These are phyloP conservation scores for Tardiomyces digboiensis DNA, from an alignment of 1,139 yeast genomes.

Conservation along the genomic window DNA sequence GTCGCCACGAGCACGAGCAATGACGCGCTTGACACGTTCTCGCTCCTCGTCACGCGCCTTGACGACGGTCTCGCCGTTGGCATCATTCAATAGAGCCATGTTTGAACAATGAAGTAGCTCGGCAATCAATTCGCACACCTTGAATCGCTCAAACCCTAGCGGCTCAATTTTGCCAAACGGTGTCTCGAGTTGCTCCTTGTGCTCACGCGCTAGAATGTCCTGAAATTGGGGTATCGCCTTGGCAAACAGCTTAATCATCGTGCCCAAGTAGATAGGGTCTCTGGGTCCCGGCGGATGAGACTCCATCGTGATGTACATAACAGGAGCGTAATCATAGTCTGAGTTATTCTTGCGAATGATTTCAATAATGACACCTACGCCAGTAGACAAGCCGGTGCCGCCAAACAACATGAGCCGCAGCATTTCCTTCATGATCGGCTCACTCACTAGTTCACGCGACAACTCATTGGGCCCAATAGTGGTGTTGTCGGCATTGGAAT, in stretches of 20 bases:
- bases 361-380: constrained; percentile 94
- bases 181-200: constrained; percentile 40
- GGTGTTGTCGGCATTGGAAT: constrained; percentile 70
- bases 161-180: constrained; percentile 78
- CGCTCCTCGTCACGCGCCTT: constrained; percentile 66
- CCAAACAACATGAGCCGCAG: constrained; percentile 85
- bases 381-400: constrained; percentile 87
- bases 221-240: constrained; percentile 65
- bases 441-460: constrained; percentile 80
- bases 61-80: constrained; percentile 72
- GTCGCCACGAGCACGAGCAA: constrained; percentile 16
- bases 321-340: constrained; percentile 88
- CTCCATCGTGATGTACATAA: constrained; percentile 75
- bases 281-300: constrained; percentile 93
- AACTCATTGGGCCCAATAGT: constrained; percentile 96
- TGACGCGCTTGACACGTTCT: constrained; percentile 29
- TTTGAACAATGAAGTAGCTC: constrained; percentile 94
- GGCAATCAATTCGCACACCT: constrained; percentile 90
- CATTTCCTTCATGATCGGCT: constrained; percentile 52
- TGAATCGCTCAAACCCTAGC: constrained; percentile 89
- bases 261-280: constrained; percentile 92
- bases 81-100: constrained; percentile 88
- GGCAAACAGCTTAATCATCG: constrained; percentile 73
- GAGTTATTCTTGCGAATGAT: constrained; percentile 93
- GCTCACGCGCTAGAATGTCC: constrained; percentile 36